Base-by-base conservation (phyloP, 805 yeast genomes). In the Zygosaccharomyces kombuchaensis region DNA sequence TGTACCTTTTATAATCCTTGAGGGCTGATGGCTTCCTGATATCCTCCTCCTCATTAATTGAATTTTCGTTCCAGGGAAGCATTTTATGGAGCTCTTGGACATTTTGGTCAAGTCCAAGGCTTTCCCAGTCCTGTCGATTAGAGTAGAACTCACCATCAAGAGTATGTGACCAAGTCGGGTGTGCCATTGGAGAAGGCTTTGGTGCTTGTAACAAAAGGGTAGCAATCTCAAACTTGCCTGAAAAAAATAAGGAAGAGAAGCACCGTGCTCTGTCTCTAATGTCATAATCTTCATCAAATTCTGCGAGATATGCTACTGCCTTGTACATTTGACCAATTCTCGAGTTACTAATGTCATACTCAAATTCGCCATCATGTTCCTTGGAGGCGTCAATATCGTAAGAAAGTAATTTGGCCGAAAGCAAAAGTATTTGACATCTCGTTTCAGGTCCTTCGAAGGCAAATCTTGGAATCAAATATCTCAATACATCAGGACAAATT, bases 201-300 rank as follows among this genome's bases (percentile, higher is more conserved):
- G 90, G 87, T 1, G 86, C 90, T 56, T 85, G 91, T 19, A 87
- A 68, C 39, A 88, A 70, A 29, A 87, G 69, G 2, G 81, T 72
- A 0, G 90, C 90, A 51, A 87, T 68, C 48, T 83, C 81, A 17
- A 74, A 72, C 43, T 79, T 68, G 36, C 70, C 70, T 1, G 73
- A 59, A 3, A 73, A 74, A 39, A 88, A 69, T 3, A 91, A 67
- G 0, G 87, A 76, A 19, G 77, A 69, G 23, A 87, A 70, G 68
- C 83, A 73, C 54, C 99, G 73, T 0, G 96, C 88, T 48, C 91
- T 74, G 60, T 93, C 98, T 48, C 98, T 74, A 1, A 87, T 77
- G 59, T 87, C 96, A 55, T 80, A 79, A 3, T 78, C 76, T 6
- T 74, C 71, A 62, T 93, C 99, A 60, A 81, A 86, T 51, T 82